Conservation (phyloP, 345 rosid species). For the Acer saccharum region DNA sequence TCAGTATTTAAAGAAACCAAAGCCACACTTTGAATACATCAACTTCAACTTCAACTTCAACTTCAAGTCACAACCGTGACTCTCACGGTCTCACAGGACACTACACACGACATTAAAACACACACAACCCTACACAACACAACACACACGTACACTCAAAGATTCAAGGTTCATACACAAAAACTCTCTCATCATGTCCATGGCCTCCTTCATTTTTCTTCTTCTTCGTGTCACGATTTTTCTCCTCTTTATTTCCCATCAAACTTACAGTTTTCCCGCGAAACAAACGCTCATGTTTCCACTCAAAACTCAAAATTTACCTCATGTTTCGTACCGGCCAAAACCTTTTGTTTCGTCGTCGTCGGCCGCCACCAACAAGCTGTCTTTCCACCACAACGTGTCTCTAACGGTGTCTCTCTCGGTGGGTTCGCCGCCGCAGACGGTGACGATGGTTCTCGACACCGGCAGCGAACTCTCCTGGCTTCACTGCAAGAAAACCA, state of each 20-base stretch:
- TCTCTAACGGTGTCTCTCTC: slow-evolving; percentile 61
- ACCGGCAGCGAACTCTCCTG: slow-evolving; percentile 85
- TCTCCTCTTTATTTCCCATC: slow-evolving; percentile 36
- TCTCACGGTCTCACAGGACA: too few relatives aligned
- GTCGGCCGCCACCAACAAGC: slow-evolving; percentile 28
- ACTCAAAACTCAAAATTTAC: slow-evolving; percentile 39
- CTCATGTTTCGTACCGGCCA: background rate
- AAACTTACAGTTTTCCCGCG: slow-evolving; percentile 29
- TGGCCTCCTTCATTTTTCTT: slow-evolving; percentile 17
- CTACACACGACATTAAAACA: background rate
- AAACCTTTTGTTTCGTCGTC: slow-evolving; percentile 7
- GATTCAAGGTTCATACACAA: too few relatives aligned
- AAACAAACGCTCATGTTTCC: slow-evolving; percentile 47
- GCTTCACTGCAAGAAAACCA: slow-evolving; percentile 55
- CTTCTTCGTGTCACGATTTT: slow-evolving; percentile 16
- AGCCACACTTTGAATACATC: too few relatives aligned
- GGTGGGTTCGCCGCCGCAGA: slow-evolving; percentile 71
- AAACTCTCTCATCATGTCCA: too few relatives aligned
- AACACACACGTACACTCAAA: too few relatives aligned
- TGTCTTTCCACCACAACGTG: slow-evolving; percentile 56
- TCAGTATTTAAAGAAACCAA: too few relatives aligned
- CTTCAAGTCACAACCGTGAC: too few relatives aligned
- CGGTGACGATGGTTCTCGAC: slow-evolving; percentile 66
- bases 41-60: too few relatives aligned
- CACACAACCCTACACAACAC: background rate